A percentile compares a stretch with the other conserved stretches of the same genome.
These are phyloP conservation scores for Ballota nigra DNA, from an alignment of 257 asterid genomes.

Conservation along the genomic window DNA sequence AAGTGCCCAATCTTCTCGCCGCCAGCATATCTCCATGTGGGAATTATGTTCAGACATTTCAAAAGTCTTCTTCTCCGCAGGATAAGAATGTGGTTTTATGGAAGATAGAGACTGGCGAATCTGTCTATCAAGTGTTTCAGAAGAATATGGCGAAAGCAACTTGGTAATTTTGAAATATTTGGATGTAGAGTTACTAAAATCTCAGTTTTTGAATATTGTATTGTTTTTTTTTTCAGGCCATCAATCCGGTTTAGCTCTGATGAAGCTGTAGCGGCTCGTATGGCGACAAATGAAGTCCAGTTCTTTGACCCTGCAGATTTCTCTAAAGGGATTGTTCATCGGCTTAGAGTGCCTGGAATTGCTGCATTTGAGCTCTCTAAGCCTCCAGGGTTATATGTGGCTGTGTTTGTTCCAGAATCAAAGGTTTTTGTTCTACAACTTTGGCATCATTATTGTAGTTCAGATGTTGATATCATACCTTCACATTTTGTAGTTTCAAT, in stretches of 20 bases:
- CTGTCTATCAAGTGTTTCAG: conserved; percentile 62
- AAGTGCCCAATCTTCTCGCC: conserved; percentile 79
- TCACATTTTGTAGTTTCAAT: not conserved
- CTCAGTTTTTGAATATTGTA: conserved; percentile 16
- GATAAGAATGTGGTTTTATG: conserved; percentile 77
- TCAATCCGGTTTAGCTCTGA: conserved; percentile 61
- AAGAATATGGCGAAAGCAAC: conserved; percentile 83
- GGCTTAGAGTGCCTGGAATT: conserved; percentile 86
- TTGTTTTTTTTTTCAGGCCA: conserved; percentile 56
- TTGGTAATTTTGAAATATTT: conserved; percentile 48
- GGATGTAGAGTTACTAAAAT: conserved; percentile 3
- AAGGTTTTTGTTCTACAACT: conserved; percentile 48
- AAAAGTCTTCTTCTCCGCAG: conserved; percentile 63
- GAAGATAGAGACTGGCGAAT: conserved; percentile 66
- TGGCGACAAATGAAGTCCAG: conserved; percentile 88
- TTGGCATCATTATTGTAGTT: conserved; percentile 6
- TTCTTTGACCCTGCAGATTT: conserved; percentile 74
- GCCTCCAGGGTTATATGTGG: conserved; percentile 66
- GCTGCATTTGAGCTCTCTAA: conserved; percentile 85
- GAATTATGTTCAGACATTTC: conserved; percentile 82
- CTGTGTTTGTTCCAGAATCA: conserved; percentile 87
- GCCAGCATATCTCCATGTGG: conserved; percentile 85
- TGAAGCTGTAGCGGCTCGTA: conserved; percentile 74
- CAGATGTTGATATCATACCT: not conserved
- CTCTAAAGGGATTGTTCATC: conserved; percentile 63